Conservation (phyloP, 495 filamentous ascomycete species). For the Talaromyces liani region DNA sequence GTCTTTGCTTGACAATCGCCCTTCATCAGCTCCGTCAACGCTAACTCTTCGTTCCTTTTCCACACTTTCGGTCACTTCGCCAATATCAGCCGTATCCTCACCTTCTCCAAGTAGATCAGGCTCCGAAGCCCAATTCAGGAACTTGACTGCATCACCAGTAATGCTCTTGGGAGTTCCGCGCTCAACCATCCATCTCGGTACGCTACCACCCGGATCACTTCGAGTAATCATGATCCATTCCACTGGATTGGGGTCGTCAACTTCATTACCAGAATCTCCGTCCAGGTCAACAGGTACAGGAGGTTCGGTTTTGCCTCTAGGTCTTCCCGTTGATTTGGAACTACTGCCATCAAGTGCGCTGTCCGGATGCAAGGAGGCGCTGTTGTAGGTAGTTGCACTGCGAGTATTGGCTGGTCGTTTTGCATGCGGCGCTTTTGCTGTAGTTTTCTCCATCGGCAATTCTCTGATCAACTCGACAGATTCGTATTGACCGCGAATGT, state of each 20-base stretch:
- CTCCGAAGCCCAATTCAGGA: slow-evolving; percentile 73
- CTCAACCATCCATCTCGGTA: slow-evolving; percentile 92
- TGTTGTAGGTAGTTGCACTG: not conserved
- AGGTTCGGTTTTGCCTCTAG: slow-evolving; percentile 3
- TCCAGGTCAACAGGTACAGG: not conserved
- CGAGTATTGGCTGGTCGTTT: not conserved
- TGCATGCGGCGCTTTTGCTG: not conserved
- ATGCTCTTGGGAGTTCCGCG: slow-evolving; percentile 83
- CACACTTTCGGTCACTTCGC: slow-evolving; percentile 8
- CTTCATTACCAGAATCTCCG: slow-evolving; percentile 26
- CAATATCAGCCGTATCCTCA: slow-evolving; percentile 15
- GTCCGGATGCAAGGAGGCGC: not conserved
- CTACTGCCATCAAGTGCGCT: not conserved
- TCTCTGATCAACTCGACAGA: slow-evolving; percentile 88
- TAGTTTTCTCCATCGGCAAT: slow-evolving; percentile 39
- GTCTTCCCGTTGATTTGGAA: not conserved
- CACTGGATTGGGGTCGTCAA: slow-evolving; percentile 53
- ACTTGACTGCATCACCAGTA: slow-evolving; percentile 72
- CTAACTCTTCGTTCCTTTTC: not conserved
- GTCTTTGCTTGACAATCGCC: not conserved
- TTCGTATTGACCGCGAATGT: slow-evolving; percentile 81
- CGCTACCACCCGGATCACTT: slow-evolving; percentile 88
- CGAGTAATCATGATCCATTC: slow-evolving; percentile 97
- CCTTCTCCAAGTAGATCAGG: slow-evolving; percentile 39
- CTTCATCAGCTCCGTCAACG: not conserved